These are phyloP conservation scores for Thielaviopsis ethacetica DNA, from an alignment of 2,329 filamentous ascomycete species.

Conservation along the genomic window DNA sequence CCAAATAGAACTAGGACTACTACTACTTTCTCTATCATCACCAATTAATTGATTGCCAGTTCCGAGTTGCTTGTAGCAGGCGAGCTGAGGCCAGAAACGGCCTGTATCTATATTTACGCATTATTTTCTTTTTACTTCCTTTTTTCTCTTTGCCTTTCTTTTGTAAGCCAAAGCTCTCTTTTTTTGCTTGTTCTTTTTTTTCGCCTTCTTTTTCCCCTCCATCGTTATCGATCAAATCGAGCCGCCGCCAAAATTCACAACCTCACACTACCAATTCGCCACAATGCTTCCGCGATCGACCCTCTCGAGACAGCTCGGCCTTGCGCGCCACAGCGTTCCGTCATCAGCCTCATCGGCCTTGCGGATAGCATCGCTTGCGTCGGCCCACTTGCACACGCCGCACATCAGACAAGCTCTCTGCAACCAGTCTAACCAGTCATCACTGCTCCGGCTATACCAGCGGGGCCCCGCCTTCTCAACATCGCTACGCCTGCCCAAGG, in stretches of 20 bases:
- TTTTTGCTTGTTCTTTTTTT: background rate
- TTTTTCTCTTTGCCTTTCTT: background rate
- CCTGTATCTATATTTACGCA: background rate
- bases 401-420: constrained; percentile 6
- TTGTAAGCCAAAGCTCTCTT: background rate
- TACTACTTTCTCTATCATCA: background rate
- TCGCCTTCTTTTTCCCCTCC: background rate
- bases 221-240: background rate
- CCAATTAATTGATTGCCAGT: background rate
- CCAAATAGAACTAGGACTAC: no score
- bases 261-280: background rate
- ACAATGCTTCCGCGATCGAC: constrained; percentile 11
- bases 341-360: background rate
- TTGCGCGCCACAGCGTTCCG: constrained; percentile 5
- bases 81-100: background rate
- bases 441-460: constrained; percentile 8
- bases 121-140: background rate
- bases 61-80: background rate
- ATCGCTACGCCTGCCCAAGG: constrained; percentile 6
- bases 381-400: constrained; percentile 1
- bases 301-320: constrained; percentile 3
- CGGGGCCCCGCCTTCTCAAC: constrained; percentile 8
- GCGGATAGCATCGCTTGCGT: constrained; percentile 6
- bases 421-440: background rate
- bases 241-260: background rate